These are phyloP conservation scores for Spathaspora gorwiae DNA, from an alignment of 805 yeast genomes.

Conservation along the genomic window DNA sequence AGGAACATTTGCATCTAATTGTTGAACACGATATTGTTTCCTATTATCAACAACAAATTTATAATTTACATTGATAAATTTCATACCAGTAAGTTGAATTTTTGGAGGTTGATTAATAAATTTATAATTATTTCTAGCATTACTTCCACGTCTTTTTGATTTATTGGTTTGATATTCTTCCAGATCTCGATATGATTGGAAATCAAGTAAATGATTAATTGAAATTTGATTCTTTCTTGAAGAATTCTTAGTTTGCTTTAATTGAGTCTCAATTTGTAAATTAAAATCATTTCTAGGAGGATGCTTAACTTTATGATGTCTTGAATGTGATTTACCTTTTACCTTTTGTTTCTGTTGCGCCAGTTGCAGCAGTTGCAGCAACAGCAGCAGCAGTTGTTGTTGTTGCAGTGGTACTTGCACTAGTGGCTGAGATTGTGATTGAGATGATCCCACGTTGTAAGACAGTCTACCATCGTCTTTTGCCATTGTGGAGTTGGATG, in stretches of 20 bases:
- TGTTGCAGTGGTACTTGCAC: background rate
- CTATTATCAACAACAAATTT: slow-evolving; percentile 73
- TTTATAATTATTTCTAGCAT: slow-evolving; percentile 1
- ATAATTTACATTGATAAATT: slow-evolving; percentile 77
- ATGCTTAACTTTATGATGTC: background rate
- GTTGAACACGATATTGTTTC: slow-evolving; percentile 52
- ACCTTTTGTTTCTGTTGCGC: background rate
- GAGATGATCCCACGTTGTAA: background rate
- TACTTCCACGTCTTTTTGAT: slow-evolving; percentile 12
- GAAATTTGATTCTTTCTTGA: slow-evolving; percentile 13
- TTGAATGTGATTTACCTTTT: background rate
- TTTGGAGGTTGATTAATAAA: slow-evolving; percentile 11
- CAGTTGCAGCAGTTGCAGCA: background rate
- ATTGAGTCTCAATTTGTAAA: slow-evolving; percentile 10
- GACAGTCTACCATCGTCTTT: background rate
- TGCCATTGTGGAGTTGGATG: background rate
- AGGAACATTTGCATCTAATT: slow-evolving; percentile 71
- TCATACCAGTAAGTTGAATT: slow-evolving; percentile 56
- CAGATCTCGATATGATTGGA: slow-evolving; percentile 40
- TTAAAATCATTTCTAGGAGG: background rate
- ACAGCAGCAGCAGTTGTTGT: background rate
- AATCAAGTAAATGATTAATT: slow-evolving; percentile 62
- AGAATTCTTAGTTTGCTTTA: slow-evolving; percentile 10
- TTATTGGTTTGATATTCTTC: slow-evolving; percentile 13
- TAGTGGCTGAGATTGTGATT: background rate